Conservation (phyloP, 2,329 filamentous ascomycete species). For the Curvularia sp. region DNA sequence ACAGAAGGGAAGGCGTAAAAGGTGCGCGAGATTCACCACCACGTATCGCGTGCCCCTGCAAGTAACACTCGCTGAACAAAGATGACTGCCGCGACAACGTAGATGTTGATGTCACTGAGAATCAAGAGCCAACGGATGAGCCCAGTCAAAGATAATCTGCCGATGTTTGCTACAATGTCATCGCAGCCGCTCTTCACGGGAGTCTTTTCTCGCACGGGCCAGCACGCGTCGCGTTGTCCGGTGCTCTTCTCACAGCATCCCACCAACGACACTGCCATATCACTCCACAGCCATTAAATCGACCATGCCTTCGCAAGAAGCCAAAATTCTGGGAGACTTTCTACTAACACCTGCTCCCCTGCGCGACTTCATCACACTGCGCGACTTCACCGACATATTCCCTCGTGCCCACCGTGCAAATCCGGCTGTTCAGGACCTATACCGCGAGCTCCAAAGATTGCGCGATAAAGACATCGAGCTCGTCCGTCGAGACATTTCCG, state of each 20-base stretch:
- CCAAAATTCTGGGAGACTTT: conserved; percentile 77
- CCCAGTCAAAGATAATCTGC: conserved; percentile 12
- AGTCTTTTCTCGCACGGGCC: conserved; percentile 32
- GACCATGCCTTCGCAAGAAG: conserved; percentile 75
- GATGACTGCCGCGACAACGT: conserved; percentile 11
- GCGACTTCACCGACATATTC: conserved; percentile 79
- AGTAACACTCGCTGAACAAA: conserved; percentile 3
- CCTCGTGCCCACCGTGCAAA: conserved; percentile 71
- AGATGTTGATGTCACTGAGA: background rate
- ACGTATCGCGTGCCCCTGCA: conserved; percentile 28
- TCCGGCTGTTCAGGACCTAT: conserved; percentile 73
- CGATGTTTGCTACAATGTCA: conserved; percentile 19
- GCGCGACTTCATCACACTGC: conserved; percentile 74
- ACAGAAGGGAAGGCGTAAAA: conserved; percentile 20
- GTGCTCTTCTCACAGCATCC: conserved; percentile 1
- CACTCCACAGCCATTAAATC: conserved; percentile 8
- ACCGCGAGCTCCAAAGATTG: conserved; percentile 79
- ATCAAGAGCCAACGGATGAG: conserved; percentile 11
- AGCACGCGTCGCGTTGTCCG: conserved; percentile 34
- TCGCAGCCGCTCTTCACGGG: conserved; percentile 24
- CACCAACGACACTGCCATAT: conserved; percentile 26
- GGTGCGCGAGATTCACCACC: conserved; percentile 21
- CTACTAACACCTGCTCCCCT: conserved; percentile 78
- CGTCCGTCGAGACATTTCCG: conserved; percentile 69
- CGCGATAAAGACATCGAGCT: conserved; percentile 72